Conservation (phyloP, 2,329 filamentous ascomycete genomes). For the Venturia aucupariae region DNA sequence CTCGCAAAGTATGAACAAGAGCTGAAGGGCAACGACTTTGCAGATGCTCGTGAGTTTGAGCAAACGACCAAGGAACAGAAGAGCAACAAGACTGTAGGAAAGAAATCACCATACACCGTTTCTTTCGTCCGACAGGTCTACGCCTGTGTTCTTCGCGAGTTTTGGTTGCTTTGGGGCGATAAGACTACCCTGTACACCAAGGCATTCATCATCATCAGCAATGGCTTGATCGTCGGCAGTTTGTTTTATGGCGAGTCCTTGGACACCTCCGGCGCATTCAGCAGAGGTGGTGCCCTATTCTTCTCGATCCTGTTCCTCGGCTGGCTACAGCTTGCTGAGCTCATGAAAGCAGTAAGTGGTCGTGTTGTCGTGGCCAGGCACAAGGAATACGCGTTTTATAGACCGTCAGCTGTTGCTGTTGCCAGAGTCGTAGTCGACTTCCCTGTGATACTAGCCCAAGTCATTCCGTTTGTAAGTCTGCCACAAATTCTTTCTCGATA, state of each 20-base stretch:
- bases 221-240: conserved; percentile 12
- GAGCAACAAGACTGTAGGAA: conserved; percentile 49
- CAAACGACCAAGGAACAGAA: conserved; percentile 56
- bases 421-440: conserved; percentile 30
- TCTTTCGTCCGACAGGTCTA: conserved; percentile 63
- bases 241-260: conserved; percentile 13
- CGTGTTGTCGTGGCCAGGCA: conserved; percentile 61
- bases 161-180: conserved; percentile 71
- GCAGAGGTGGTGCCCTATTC: conserved; percentile 54
- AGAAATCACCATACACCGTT: conserved; percentile 68
- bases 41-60: conserved; percentile 56
- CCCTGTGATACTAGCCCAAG: conserved; percentile 35
- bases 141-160: conserved; percentile 61
- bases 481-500: not conserved
- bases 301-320: conserved; percentile 58
- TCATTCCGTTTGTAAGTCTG: conserved; percentile 40
- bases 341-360: conserved; percentile 67
- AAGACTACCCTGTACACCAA: conserved; percentile 68
- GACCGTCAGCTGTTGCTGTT: conserved; percentile 49
- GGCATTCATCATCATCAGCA: conserved; percentile 59
- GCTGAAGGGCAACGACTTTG: conserved; percentile 47
- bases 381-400: conserved; percentile 59
- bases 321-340: conserved; percentile 67
- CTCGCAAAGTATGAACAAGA: conserved; percentile 52
- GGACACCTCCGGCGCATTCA: conserved; percentile 50